Evolutionary conservation across 768 basidiomycete genomes (phyloP).

Genomic region (Tephrocybe rancida): DNA sequence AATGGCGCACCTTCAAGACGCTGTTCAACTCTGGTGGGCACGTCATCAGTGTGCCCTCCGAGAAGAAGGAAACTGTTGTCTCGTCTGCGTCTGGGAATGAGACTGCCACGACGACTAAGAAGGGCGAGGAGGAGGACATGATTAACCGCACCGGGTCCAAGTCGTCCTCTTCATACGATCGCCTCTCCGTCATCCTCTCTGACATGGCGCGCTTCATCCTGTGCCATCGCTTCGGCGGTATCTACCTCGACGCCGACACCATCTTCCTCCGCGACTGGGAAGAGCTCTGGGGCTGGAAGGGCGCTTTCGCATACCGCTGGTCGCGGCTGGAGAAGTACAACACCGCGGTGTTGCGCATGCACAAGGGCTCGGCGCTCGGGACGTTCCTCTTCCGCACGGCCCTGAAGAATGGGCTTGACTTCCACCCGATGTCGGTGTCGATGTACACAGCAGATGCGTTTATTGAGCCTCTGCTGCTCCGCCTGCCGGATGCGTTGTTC

Average conservation of each 20-base stretch:
- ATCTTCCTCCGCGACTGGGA: conserved; percentile 95
- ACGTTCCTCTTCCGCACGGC: conserved; percentile 92
- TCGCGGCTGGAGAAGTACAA: conserved; percentile 91
- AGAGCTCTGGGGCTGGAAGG: conserved; percentile 93
- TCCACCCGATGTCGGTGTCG: conserved; percentile 93
- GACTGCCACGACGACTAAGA: conserved; percentile 46
- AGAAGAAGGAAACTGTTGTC: conserved; percentile 33
- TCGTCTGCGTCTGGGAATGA: conserved; percentile 48
- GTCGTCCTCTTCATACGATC: conserved; percentile 85
- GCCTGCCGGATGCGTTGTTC: conserved; percentile 90
- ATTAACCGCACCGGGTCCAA: conserved; percentile 86
- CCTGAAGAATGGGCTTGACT: conserved; percentile 87
- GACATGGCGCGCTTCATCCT: conserved; percentile 98
- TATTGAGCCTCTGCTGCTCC: conserved; percentile 72
- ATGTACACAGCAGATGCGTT: conserved; percentile 83
- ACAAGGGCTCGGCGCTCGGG: conserved; percentile 86
- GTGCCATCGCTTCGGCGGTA: conserved; percentile 91
- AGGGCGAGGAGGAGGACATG: conserved; percentile 51
- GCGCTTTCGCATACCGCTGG: conserved; percentile 96
- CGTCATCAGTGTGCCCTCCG: conserved; percentile 60
- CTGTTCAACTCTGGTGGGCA: conserved; percentile 90
- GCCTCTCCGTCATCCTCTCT: conserved; percentile 88
- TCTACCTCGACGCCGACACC: conserved; percentile 94
- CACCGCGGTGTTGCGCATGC: conserved; percentile 89
- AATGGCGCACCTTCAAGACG: conserved; percentile 76